phyloP scores from a whole-genome alignment of 2,329 filamentous ascomycete genomes.

The Fusarium sulawesiense region DNA sequence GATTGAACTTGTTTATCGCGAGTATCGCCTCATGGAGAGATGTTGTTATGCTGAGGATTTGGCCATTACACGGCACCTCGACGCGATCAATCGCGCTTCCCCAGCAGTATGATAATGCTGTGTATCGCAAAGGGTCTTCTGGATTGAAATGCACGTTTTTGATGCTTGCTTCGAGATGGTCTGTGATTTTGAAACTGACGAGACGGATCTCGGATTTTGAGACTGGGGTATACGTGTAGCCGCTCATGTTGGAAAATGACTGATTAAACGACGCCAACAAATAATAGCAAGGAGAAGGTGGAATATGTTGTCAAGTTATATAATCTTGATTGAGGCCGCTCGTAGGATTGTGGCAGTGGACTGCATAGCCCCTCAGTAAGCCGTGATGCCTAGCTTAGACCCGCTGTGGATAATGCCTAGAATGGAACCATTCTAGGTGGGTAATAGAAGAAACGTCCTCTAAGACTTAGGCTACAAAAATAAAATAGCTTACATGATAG shows the following conservation, averaged over 20 bases:
- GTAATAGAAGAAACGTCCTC: no score
- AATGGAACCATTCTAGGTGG: no score
- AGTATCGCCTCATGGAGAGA: constrained; percentile 22
- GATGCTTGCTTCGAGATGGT: constrained; percentile 16
- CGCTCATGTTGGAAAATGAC: background rate
- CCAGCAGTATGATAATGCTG: constrained; percentile 36
- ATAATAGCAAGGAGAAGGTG: rapidly evolving
- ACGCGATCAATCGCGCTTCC: constrained; percentile 3
- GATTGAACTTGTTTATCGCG: constrained; percentile 19
- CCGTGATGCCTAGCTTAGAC: background rate
- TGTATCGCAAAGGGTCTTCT: constrained; percentile 24
- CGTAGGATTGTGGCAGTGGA: constrained; percentile 8
- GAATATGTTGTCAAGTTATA: background rate
- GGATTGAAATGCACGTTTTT: constrained; percentile 25
- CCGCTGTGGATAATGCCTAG: background rate
- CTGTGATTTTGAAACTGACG: background rate
- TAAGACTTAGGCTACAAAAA: no score
- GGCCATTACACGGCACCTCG: constrained; percentile 17
- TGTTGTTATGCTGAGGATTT: constrained; percentile 12
- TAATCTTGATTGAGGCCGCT: background rate
- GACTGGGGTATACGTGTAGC: constrained; percentile 23
- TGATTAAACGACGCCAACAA: rapidly evolving
- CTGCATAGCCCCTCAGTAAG: constrained; percentile 4
- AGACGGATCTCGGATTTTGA: constrained; percentile 28
- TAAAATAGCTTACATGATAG: no score